These are phyloP conservation scores for Stachybotrys elegans DNA, from an alignment of 2,329 filamentous ascomycete genomes.

Conservation along the genomic window DNA sequence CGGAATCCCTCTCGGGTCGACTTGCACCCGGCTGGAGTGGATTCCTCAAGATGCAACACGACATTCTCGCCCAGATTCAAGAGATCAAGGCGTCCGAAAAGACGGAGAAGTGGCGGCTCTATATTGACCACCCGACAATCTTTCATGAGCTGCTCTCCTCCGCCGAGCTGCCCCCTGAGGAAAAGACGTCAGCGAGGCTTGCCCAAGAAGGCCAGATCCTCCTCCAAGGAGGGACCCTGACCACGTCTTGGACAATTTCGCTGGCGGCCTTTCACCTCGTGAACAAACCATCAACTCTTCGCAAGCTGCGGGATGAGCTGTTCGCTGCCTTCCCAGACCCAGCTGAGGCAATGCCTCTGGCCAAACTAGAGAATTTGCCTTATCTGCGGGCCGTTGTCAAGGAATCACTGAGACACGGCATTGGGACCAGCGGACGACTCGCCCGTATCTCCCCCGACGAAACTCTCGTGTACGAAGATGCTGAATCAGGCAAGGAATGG, in stretches of 20 bases:
- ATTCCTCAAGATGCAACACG: conserved; percentile 33
- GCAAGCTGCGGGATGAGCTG: conserved; percentile 29
- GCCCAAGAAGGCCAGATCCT: conserved; percentile 33
- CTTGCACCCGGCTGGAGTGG: conserved; percentile 29
- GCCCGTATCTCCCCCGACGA: conserved; percentile 41
- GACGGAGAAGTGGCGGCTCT: conserved; percentile 26
- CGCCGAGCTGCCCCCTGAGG: conserved; percentile 22
- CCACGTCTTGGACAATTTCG: conserved; percentile 31
- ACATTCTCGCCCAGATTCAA: conserved; percentile 28
- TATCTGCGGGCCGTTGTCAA: conserved; percentile 47
- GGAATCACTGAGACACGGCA: conserved; percentile 44
- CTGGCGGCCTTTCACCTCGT: conserved; percentile 30
- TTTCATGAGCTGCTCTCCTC: conserved; percentile 28
- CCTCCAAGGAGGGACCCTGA: conserved; percentile 34
- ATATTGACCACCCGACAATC: conserved; percentile 28
- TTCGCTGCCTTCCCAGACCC: conserved; percentile 26
- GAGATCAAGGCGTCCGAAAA: conserved; percentile 28
- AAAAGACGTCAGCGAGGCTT: conserved; percentile 28
- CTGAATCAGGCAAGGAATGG: conserved; percentile 18
- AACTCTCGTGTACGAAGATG: conserved; percentile 22
- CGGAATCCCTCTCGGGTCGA: conserved; percentile 28
- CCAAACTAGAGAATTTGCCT: conserved; percentile 27
- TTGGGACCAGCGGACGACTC: conserved; percentile 40
- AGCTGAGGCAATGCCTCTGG: conserved; percentile 19
- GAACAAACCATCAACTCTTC: conserved; percentile 22